Conservation (phyloP, 352 stramenopile species). For the Phytopythium mirpurense region DNA sequence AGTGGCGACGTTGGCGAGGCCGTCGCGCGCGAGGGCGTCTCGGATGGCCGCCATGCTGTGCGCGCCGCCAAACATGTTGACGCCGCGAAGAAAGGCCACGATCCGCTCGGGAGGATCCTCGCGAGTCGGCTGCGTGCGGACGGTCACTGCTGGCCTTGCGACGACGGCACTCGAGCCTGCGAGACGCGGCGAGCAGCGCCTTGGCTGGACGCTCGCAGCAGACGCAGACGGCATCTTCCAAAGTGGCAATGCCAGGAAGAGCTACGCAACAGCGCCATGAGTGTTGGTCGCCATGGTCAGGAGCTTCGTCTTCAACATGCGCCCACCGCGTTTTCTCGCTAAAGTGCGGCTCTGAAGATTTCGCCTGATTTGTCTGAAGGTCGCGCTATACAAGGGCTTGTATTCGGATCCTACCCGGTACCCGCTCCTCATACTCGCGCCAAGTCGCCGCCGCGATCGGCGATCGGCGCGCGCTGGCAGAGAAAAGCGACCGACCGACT, state of each 20-base stretch:
- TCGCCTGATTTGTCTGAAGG: not conserved
- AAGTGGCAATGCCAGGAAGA: too few species aligned
- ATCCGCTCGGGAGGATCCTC: not conserved
- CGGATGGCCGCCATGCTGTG: slow-evolving; percentile 25
- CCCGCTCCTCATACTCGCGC: not conserved
- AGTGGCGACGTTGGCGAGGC: slow-evolving; percentile 17
- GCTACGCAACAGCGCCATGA: too few species aligned
- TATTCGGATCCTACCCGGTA: not conserved
- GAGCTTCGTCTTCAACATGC: not conserved
- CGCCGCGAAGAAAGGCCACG: slow-evolving; percentile 23
- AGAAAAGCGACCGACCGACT: slow-evolving; percentile 1
- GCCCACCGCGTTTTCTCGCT: not conserved
- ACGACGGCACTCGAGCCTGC: not conserved
- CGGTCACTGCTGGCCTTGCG: too few species aligned
- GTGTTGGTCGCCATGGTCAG: not conserved
- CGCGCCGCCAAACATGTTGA: slow-evolving; percentile 20
- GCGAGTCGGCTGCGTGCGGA: not conserved
- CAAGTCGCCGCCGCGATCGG: not conserved
- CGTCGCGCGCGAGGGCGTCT: slow-evolving; percentile 8
- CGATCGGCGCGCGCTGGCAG: not conserved
- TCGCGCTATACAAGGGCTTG: not conserved
- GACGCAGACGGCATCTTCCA: too few species aligned
- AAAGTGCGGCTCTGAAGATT: not conserved
- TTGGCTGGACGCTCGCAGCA: too few species aligned
- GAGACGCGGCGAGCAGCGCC: not conserved